Conservation (phyloP, 1,284 basidiomycete species). For the Tranzscheliella williamsii region DNA sequence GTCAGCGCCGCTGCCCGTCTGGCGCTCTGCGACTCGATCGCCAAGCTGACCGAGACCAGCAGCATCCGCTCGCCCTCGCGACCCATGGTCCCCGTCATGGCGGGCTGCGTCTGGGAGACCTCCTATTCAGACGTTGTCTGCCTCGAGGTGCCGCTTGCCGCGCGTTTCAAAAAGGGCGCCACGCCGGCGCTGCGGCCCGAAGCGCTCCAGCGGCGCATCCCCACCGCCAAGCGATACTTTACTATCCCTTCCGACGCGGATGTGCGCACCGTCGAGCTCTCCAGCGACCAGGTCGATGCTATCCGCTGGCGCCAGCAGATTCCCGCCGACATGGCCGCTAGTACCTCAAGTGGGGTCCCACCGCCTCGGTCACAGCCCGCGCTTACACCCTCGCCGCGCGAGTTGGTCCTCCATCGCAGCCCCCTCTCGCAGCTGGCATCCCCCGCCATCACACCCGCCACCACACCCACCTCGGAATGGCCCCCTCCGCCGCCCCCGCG, state of each 20-base stretch:
- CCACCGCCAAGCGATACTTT: constrained; percentile 29
- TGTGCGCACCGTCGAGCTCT: constrained; percentile 28
- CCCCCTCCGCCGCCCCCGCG: not conserved
- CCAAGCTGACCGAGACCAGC: constrained; percentile 24
- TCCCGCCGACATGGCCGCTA: not conserved
- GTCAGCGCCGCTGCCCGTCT: constrained; percentile 31
- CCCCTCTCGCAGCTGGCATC: constrained; percentile 27
- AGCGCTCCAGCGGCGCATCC: constrained; percentile 22
- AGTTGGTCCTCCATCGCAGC: constrained; percentile 22
- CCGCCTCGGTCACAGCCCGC: not conserved
- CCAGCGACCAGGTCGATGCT: constrained; percentile 16
- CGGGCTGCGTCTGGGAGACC: constrained; percentile 45
- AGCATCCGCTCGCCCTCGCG: constrained; percentile 4
- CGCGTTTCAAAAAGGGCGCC: constrained; percentile 28
- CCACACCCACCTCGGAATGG: no score
- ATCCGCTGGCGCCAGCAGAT: not conserved
- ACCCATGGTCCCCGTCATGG: constrained; percentile 43
- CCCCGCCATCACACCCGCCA: constrained; percentile 4
- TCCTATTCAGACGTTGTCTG: constrained; percentile 32
- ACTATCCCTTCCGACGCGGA: constrained; percentile 36
- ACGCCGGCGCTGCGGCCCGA: constrained; percentile 13
- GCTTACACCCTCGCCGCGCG: not conserved
- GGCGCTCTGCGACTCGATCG: constrained; percentile 34
- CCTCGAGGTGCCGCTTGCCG: constrained; percentile 31
- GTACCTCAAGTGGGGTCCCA: not conserved